Evolutionary conservation across 805 yeast genomes (phyloP), one percentile per base, ranked within the genome.

Genomic region (Candida michaelii): DNA sequence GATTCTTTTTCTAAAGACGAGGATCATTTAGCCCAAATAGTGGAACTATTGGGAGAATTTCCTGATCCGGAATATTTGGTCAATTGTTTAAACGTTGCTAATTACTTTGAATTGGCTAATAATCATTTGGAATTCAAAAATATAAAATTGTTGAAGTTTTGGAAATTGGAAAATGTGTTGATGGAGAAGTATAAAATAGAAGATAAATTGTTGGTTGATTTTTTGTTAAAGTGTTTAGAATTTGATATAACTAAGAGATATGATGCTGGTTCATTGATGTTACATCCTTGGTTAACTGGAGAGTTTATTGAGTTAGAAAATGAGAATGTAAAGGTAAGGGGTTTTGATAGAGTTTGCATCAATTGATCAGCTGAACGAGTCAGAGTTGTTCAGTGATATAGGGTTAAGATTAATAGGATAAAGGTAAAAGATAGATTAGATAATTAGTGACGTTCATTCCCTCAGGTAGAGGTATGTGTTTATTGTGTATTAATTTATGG

Each of bases 11-110:
- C 82, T 39, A 90, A 89, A 57, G 95, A 89, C 61, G 97, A 90
- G 56, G 98, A 91, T 60, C 99, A 91, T 62, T 73, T 93, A 53
- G 97, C 97, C 0, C 97, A 93, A 62, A 88, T 91, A 12, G 69
- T 81, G 29, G 86, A 82, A 54, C 54, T 80, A 37, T 54, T 76
- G 19, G 74, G 76, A 1, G 58, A 54, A 29, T 71, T 74, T 29
- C 73, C 74, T 4, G 45, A 55, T 3, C 59, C 59, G 34, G 71
- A 67, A 13, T 75, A 66, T 51, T 55, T 77, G 19, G 54, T 57
- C 31, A 60, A 63, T 43, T 71, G 77, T 50, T 59, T 60, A 44
- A 58, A 63, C 41, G 55, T 73, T 11, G 52, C 67, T 15, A 67
- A 71, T 43, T 73, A 56, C 50, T 73, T 76, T 47, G 62, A 48